Evolutionary conservation across 208 protist genomes (phyloP).

Genomic region (Acanthamoeba castellanii): DNA sequence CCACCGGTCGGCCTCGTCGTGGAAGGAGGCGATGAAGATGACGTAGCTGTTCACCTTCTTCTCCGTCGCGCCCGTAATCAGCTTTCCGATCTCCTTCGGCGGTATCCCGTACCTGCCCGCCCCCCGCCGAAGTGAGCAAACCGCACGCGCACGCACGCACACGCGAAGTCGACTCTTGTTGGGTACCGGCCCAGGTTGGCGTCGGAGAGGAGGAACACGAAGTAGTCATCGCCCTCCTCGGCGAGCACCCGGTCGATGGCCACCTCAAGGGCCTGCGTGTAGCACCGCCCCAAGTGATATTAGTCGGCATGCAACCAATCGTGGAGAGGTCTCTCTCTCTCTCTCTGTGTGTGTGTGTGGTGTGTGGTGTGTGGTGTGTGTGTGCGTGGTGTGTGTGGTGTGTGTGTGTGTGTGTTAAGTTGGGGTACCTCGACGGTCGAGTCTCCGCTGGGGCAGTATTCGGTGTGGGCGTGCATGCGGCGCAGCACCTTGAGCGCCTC

Average conservation of each 20-base stretch:
- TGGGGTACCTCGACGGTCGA: constrained; percentile 89
- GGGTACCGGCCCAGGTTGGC: constrained; percentile 93
- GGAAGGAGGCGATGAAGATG: constrained; percentile 89
- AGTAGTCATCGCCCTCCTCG: constrained; percentile 93
- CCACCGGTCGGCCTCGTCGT: constrained; percentile 90
- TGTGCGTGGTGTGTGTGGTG: too few relatives aligned
- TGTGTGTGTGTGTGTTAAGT: too few relatives aligned
- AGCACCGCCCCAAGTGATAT: neutral
- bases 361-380: too few relatives aligned
- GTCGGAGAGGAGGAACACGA: constrained; percentile 95
- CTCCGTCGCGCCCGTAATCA: constrained; percentile 32
- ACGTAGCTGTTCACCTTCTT: constrained; percentile 86
- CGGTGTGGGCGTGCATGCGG: constrained; percentile 94
- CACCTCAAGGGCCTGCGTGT: constrained; percentile 32
- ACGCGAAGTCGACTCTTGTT: neutral
- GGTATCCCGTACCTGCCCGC: neutral
- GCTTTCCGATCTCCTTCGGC: constrained; percentile 49
- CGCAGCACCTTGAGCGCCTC: constrained; percentile 89
- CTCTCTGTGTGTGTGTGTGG: too few relatives aligned
- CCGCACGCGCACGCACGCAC: neutral
- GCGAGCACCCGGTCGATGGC: constrained; percentile 67
- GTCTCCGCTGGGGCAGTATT: constrained; percentile 95
- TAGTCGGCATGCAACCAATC: too few relatives aligned
- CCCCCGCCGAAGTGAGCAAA: neutral
- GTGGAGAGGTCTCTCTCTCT: too few relatives aligned